Percentiles rank a stretch among this genome's conserved stretches.
These are phyloP conservation scores for Colletotrichum trifolii DNA, from an alignment of 2,329 filamentous ascomycete genomes.

Conservation along the genomic window DNA sequence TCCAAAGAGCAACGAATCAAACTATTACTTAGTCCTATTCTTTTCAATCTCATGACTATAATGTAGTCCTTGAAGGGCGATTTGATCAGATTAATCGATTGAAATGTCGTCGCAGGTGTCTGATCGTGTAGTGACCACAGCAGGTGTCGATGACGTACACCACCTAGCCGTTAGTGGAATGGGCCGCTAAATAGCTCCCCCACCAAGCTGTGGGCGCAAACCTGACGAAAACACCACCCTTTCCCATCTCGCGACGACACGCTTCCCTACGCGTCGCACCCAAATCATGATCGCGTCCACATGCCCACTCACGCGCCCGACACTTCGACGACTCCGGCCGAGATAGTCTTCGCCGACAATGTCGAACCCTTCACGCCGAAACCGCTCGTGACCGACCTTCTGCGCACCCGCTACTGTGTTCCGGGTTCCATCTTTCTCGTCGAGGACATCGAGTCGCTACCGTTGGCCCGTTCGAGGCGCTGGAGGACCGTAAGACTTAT, in stretches of 20 bases:
- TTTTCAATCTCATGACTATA: no score
- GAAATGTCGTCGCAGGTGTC: no score
- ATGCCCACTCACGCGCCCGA: slow-evolving; percentile 33
- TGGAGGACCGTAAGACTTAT: slow-evolving; percentile 60
- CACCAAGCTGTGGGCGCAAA: not conserved
- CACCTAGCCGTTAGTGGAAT: no score
- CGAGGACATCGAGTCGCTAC: slow-evolving; percentile 53
- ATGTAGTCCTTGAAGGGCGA: no score
- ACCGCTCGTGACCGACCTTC: slow-evolving; percentile 59
- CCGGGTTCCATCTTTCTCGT: slow-evolving; percentile 62
- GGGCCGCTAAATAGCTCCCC: no score
- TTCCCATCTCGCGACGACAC: slow-evolving; percentile 6
- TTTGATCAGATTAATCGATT: no score
- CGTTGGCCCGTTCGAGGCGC: slow-evolving; percentile 48
- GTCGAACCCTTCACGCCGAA: slow-evolving; percentile 42
- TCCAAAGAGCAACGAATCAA: no score
- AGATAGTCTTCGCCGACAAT: slow-evolving; percentile 40
- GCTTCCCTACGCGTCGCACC: not conserved
- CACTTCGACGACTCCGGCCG: slow-evolving; percentile 5
- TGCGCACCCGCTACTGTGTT: slow-evolving; percentile 59
- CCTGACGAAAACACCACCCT: slow-evolving; percentile 17
- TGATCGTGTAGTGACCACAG: no score
- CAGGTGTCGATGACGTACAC: no score
- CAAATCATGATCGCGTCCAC: slow-evolving; percentile 31
- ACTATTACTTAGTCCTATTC: no score